These are phyloP conservation scores for Trichoderma lentiforme DNA, from an alignment of 2,329 filamentous ascomycete species.

Conservation along the genomic window DNA sequence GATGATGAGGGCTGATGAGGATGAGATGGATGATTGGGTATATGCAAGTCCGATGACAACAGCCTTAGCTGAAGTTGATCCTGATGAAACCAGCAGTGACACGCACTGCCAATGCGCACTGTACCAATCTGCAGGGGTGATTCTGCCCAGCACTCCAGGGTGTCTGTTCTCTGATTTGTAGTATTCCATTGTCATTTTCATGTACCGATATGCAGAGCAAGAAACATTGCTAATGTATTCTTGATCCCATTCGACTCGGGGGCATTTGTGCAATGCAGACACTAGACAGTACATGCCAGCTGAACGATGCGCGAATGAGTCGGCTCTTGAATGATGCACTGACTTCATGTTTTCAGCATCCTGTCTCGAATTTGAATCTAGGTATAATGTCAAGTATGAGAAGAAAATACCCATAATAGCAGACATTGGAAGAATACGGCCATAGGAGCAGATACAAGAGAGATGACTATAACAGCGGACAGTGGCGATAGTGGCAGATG, in stretches of 20 bases:
- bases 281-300: too few species aligned
- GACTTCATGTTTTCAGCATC: too few species aligned
- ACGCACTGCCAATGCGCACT: background rate
- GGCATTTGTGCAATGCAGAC: background rate
- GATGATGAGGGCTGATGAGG: background rate
- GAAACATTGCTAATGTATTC: accelerated
- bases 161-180: background rate
- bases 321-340: too few species aligned
- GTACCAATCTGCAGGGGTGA: background rate
- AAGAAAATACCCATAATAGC: too few species aligned
- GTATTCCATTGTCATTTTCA: background rate
- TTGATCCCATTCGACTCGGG: background rate
- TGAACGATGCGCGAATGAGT: too few species aligned
- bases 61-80: background rate
- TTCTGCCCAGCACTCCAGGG: background rate
- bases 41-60: background rate
- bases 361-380: too few species aligned
- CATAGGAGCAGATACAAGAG: too few species aligned
- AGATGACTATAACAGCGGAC: too few species aligned
- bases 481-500: too few species aligned
- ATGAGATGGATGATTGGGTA: background rate
- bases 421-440: too few species aligned
- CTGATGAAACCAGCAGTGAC: background rate
- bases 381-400: too few species aligned
- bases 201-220: background rate